Conservation (phyloP, 345 rosid genomes). For the Eucalyptus polybractea region DNA sequence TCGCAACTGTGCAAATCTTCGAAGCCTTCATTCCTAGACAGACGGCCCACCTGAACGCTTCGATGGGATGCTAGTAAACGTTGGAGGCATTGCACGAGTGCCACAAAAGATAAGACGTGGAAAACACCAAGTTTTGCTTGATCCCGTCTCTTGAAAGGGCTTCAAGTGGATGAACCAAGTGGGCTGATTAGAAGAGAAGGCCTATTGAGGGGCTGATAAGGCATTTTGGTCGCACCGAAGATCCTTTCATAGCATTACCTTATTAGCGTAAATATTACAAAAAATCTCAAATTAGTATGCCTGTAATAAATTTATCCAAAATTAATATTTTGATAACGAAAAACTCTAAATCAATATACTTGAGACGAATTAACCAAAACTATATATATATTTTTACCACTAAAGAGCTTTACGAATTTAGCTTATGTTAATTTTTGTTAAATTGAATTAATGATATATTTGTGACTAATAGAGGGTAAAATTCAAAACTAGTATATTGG, state of each 20-base stretch:
- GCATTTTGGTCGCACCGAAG: background rate
- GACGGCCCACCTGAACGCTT: background rate
- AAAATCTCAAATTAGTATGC: fast-evolving
- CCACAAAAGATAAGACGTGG: background rate
- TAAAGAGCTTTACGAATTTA: too few relatives aligned
- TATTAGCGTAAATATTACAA: background rate
- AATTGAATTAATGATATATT: too few relatives aligned
- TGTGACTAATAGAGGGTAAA: too few relatives aligned
- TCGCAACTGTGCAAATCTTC: background rate
- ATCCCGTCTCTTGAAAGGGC: background rate
- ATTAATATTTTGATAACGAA: too few relatives aligned
- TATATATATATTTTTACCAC: too few relatives aligned
- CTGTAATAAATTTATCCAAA: fast-evolving
- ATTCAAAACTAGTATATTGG: too few relatives aligned
- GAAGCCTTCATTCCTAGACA: background rate
- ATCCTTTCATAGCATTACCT: background rate
- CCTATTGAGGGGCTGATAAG: background rate
- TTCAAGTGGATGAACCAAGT: background rate
- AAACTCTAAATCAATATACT: too few relatives aligned
- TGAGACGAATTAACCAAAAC: too few relatives aligned
- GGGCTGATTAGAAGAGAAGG: background rate
- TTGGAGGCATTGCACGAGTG: background rate
- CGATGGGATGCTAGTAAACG: background rate
- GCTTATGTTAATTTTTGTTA: too few relatives aligned
- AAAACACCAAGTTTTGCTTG: background rate